These are phyloP conservation scores for Trichoderma sp. DNA, from an alignment of 2,329 filamentous ascomycete genomes.

Conservation along the genomic window DNA sequence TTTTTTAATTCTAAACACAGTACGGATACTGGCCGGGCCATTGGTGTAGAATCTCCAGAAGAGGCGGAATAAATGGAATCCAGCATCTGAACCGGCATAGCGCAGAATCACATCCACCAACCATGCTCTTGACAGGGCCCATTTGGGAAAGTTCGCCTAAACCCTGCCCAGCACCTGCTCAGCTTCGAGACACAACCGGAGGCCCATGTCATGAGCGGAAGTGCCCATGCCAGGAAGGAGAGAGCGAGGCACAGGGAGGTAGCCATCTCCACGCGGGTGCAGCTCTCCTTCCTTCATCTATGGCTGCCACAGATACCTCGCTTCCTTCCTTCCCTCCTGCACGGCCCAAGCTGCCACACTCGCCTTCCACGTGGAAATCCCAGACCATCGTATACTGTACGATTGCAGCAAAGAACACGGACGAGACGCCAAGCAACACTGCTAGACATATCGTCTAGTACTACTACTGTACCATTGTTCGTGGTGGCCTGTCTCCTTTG, in stretches of 20 bases:
- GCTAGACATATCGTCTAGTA: neutral
- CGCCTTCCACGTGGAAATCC: conserved; percentile 14
- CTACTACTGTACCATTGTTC: too few relatives aligned
- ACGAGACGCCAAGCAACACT: neutral
- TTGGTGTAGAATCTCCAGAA: neutral
- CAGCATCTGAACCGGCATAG: neutral
- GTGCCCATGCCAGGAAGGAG: neutral
- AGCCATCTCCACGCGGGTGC: neutral
- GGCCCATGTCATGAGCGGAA: neutral
- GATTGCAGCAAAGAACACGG: neutral
- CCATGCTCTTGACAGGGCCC: neutral
- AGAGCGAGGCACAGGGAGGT: neutral
- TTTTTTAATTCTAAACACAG: neutral
- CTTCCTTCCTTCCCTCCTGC: conserved; percentile 3
- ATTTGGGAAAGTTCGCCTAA: neutral
- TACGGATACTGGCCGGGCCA: neutral
- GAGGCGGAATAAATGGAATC: neutral
- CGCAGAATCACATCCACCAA: neutral
- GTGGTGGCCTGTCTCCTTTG: neutral
- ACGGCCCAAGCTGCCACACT: conserved; percentile 1
- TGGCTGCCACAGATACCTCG: neutral
- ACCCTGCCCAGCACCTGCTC: neutral
- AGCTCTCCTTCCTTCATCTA: conserved; percentile 5
- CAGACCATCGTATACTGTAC: neutral
- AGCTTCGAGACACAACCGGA: neutral